These are phyloP conservation scores for Epicoccum nigrum DNA, from an alignment of 2,329 filamentous ascomycete genomes.

Conservation along the genomic window DNA sequence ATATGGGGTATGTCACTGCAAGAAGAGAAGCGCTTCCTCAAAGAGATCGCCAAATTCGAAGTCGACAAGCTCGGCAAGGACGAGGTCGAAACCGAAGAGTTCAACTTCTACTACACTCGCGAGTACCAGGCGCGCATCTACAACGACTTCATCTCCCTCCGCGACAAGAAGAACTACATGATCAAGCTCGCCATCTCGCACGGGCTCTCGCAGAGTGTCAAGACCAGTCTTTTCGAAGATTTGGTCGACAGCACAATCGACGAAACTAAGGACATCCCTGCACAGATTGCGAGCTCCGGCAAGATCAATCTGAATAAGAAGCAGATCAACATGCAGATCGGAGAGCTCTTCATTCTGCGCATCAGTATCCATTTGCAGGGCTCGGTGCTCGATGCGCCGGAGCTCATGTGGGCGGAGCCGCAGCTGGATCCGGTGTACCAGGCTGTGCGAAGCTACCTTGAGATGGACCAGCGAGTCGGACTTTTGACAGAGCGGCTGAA, in stretches of 20 bases:
- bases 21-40: slow-evolving; percentile 88
- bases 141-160: slow-evolving; percentile 96
- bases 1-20: slow-evolving; percentile 97
- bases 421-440: slow-evolving; percentile 96
- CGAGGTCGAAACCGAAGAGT: slow-evolving; percentile 93
- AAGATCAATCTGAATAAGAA: slow-evolving; percentile 86
- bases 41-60: slow-evolving; percentile 94
- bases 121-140: slow-evolving; percentile 99
- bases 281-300: slow-evolving; percentile 89
- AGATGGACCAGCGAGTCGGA: slow-evolving; percentile 95
- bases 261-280: slow-evolving; percentile 88
- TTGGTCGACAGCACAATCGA: slow-evolving; percentile 93
- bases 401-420: slow-evolving; percentile 98
- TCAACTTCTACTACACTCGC: slow-evolving; percentile 99
- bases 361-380: slow-evolving; percentile 99
- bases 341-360: slow-evolving; percentile 94
- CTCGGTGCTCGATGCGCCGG: slow-evolving; percentile 92
- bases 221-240: slow-evolving; percentile 97
- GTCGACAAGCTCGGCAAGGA: slow-evolving; percentile 85
- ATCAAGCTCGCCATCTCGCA: slow-evolving; percentile 96
- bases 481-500: slow-evolving; percentile 87
- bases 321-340: slow-evolving; percentile 99
- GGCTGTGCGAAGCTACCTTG: slow-evolving; percentile 90
- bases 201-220: slow-evolving; percentile 92
- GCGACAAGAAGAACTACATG: slow-evolving; percentile 97